Conservation (phyloP, 1,284 basidiomycete genomes). For the Cryptococcus wingfieldii region DNA sequence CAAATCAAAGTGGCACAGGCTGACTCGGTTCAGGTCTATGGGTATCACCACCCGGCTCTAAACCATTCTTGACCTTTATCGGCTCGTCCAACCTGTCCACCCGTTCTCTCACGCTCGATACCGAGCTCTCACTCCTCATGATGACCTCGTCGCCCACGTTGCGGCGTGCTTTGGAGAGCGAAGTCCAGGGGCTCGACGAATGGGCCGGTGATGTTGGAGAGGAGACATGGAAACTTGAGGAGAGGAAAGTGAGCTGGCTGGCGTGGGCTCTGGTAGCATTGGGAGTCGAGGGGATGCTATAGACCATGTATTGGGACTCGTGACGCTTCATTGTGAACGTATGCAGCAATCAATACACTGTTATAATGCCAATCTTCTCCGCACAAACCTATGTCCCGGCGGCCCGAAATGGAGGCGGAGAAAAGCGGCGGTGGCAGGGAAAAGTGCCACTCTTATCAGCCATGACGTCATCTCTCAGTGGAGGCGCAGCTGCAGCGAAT, state of each 20-base stretch:
- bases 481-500: too few species aligned
- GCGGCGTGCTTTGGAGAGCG: slow-evolving; percentile 47
- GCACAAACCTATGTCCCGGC: too few species aligned
- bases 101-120: slow-evolving; percentile 83
- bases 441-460: background rate
- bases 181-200: slow-evolving; percentile 50
- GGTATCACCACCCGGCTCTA: slow-evolving; percentile 55
- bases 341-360: too few species aligned
- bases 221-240: slow-evolving; percentile 50
- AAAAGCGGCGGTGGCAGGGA: too few species aligned
- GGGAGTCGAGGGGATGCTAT: slow-evolving; percentile 49
- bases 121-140: slow-evolving; percentile 86
- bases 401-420: too few species aligned
- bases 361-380: too few species aligned
- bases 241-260: slow-evolving; percentile 65
- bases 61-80: slow-evolving; percentile 76
- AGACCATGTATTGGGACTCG: background rate
- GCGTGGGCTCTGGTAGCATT: slow-evolving; percentile 61
- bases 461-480: background rate
- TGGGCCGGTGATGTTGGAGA: slow-evolving; percentile 51
- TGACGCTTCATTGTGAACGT: background rate
- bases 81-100: slow-evolving; percentile 96
- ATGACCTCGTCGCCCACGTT: slow-evolving; percentile 58
- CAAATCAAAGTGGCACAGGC: background rate
- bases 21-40: slow-evolving; percentile 64